Evolutionary conservation across 352 stramenopile genomes (phyloP).

Genomic region (Peronospora farinosa): DNA sequence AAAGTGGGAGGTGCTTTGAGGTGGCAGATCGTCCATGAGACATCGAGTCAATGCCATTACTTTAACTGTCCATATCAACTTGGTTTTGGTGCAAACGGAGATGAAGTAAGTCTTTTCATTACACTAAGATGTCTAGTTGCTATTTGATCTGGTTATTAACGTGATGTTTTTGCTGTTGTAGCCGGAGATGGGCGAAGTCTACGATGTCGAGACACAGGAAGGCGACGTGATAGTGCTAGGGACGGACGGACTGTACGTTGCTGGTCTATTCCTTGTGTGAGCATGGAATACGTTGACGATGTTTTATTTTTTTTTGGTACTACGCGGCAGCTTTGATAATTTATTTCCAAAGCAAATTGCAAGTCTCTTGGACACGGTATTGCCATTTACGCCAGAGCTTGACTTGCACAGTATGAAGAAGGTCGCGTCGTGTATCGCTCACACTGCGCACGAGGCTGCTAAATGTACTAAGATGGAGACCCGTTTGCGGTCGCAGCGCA

Average conservation of each 20-base stretch:
- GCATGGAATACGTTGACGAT: not conserved
- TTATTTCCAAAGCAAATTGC: conserved; percentile 86
- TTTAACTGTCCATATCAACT: conserved; percentile 97
- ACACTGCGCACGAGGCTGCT: conserved; percentile 73
- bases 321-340: conserved; percentile 88
- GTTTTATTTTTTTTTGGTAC: not conserved
- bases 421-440: conserved; percentile 67
- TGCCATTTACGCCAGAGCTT: conserved; percentile 44
- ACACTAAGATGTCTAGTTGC: not conserved
- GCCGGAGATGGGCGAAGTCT: conserved; percentile 85
- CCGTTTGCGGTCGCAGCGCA: conserved; percentile 70
- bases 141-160: conserved; percentile 8
- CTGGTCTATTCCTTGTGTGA: not conserved
- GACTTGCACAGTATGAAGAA: conserved; percentile 67
- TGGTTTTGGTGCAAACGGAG: conserved; percentile 76
- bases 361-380: conserved; percentile 54
- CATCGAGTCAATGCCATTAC: conserved; percentile 91
- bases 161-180: conserved; percentile 21
- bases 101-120: conserved; percentile 50
- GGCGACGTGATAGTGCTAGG: conserved; percentile 91
- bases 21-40: conserved; percentile 84
- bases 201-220: conserved; percentile 76
- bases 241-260: conserved; percentile 88
- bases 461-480: conserved; percentile 66
- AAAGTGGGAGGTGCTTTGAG: conserved; percentile 21